A percentile compares a stretch with the other conserved stretches of the same genome.
phyloP scores from a whole-genome alignment of 2,329 filamentous ascomycete genomes.

The Chaetomiaceae sp. region DNA sequence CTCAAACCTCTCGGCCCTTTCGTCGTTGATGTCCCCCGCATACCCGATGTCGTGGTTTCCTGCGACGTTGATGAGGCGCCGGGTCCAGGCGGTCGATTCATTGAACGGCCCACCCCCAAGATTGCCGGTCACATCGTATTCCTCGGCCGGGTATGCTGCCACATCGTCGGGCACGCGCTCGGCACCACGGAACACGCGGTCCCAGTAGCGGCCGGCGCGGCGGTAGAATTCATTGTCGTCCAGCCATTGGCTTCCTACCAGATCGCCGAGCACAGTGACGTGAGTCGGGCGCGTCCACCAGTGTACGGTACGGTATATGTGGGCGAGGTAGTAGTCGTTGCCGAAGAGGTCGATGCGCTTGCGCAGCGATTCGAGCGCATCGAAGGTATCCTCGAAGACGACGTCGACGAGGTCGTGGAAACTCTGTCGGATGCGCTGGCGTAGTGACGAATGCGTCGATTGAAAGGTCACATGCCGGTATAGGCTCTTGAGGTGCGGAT shows the following conservation, averaged over 20 bases:
- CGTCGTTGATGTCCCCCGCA: slow-evolving; percentile 78
- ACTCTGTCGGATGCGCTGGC: slow-evolving; percentile 49
- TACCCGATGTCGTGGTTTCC: slow-evolving; percentile 98
- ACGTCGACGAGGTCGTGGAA: slow-evolving; percentile 59
- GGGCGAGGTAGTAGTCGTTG: slow-evolving; percentile 91
- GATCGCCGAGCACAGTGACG: slow-evolving; percentile 80
- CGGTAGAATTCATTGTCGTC: slow-evolving; percentile 74
- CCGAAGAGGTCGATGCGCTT: slow-evolving; percentile 86
- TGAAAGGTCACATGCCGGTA: slow-evolving; percentile 46
- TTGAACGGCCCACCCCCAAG: slow-evolving; percentile 43
- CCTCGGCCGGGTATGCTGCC: slow-evolving; percentile 43
- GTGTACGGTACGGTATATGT: slow-evolving; percentile 78
- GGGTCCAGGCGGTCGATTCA: slow-evolving; percentile 59
- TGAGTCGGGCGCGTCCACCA: slow-evolving; percentile 88
- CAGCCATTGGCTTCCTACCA: slow-evolving; percentile 95
- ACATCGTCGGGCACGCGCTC: slow-evolving; percentile 58
- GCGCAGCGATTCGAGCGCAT: slow-evolving; percentile 60
- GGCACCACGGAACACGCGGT: slow-evolving; percentile 67
- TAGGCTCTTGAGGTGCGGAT: slow-evolving; percentile 50
- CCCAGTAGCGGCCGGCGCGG: slow-evolving; percentile 74
- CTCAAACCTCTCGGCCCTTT: slow-evolving; percentile 77
- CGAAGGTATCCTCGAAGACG: slow-evolving; percentile 63
- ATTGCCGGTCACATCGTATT: slow-evolving; percentile 49
- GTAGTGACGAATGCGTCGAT: slow-evolving; percentile 42
- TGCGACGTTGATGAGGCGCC: slow-evolving; percentile 78